phyloP scores from a whole-genome alignment of 345 rosid genomes.

The Sisymbrium altissimum region DNA sequence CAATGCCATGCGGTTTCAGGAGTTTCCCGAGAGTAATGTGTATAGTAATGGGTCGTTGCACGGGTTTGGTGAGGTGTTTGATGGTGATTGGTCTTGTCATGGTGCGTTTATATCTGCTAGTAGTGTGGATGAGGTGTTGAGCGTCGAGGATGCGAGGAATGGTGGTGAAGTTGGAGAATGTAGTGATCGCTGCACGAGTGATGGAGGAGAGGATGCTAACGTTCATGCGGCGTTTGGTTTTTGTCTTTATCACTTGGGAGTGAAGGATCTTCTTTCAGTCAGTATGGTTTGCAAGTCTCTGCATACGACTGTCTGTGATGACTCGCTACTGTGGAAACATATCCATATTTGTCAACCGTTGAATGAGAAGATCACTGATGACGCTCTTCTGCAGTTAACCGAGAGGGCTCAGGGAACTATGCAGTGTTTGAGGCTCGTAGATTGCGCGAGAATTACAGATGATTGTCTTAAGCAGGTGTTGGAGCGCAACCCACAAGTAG shows the following conservation, averaged over 20 bases:
- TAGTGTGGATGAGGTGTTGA: slow-evolving; percentile 38
- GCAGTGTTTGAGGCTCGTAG: slow-evolving; percentile 75
- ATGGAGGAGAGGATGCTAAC: slow-evolving; percentile 35
- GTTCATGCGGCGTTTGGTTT: slow-evolving; percentile 59
- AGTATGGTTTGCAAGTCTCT: slow-evolving; percentile 70
- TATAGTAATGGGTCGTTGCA: slow-evolving; percentile 21
- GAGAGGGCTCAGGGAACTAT: slow-evolving; percentile 75
- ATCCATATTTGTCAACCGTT: slow-evolving; percentile 73
- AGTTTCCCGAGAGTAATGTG: slow-evolving; percentile 42
- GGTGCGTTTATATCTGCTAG: slow-evolving; percentile 29
- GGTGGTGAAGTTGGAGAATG: slow-evolving; percentile 20
- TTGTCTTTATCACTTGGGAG: slow-evolving; percentile 60
- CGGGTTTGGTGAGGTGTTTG: slow-evolving; percentile 30
- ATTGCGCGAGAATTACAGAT: slow-evolving; percentile 73
- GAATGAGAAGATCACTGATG: slow-evolving; percentile 87
- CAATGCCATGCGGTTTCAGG: slow-evolving; percentile 67
- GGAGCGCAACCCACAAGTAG: slow-evolving; percentile 56
- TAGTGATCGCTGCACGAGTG: slow-evolving; percentile 22
- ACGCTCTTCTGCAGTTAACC: slow-evolving; percentile 60
- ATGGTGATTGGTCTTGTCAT: slow-evolving; percentile 24
- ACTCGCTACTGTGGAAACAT: slow-evolving; percentile 69
- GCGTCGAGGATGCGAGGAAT: slow-evolving; percentile 27
- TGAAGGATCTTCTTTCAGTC: slow-evolving; percentile 67
- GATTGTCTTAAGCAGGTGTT: slow-evolving; percentile 60
- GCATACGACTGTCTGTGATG: slow-evolving; percentile 48